A percentile compares a stretch with the other conserved stretches of the same genome.
Conservation (phyloP, 1,284 basidiomycete genomes). For the Rugiboletus extremiorientalis region DNA sequence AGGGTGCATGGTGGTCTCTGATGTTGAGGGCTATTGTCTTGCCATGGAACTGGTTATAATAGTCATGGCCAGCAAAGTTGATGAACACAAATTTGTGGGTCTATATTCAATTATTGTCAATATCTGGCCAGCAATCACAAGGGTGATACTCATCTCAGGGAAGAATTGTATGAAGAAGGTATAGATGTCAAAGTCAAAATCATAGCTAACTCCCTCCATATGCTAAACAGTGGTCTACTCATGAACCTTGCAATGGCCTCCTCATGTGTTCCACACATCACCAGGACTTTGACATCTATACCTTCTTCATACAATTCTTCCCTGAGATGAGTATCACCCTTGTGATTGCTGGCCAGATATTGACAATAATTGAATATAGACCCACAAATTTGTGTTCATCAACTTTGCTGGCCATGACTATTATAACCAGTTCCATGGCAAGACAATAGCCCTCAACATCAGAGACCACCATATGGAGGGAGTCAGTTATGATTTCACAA, state of each 20-base stretch:
- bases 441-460: neutral
- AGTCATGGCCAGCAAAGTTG: neutral
- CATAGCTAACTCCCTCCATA: no score
- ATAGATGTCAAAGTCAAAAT: no score
- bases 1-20: neutral
- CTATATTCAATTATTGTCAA: neutral
- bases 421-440: neutral
- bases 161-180: neutral
- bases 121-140: neutral
- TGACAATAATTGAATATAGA: neutral
- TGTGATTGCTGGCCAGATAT: neutral
- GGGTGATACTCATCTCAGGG: neutral
- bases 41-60: neutral
- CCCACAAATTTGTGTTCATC: neutral
- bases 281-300: no score
- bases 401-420: neutral
- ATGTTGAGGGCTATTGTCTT: neutral
- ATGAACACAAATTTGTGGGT: neutral
- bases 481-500: neutral
- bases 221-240: no score
- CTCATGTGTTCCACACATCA: no score
- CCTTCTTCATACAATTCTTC: neutral
- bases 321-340: neutral
- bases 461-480: neutral
- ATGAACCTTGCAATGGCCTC: no score